phyloP scores from a whole-genome alignment of 2,329 filamentous ascomycete species.

The Botryotinia calthae region DNA sequence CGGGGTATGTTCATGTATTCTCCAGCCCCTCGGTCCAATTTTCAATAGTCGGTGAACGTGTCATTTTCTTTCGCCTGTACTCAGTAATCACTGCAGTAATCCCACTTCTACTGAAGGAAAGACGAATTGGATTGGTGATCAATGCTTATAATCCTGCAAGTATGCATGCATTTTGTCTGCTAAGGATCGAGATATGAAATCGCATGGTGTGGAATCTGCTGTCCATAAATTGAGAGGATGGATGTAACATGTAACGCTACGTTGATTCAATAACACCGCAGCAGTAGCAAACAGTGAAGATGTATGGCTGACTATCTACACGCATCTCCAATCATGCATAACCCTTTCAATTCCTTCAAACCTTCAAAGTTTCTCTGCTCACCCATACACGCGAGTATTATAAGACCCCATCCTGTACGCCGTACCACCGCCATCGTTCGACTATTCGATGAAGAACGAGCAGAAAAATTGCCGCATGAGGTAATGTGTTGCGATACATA shows the following conservation, averaged over 20 bases:
- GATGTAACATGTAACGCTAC: neutral
- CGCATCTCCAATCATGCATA: neutral
- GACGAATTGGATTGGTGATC: neutral
- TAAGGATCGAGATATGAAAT: constrained; percentile 1
- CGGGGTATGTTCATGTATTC: constrained; percentile 20
- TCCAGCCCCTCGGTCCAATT: constrained; percentile 13
- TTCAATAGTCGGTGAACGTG: constrained; percentile 18
- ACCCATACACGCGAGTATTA: neutral
- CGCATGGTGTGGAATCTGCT: neutral
- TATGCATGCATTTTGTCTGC: neutral
- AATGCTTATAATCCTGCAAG: neutral
- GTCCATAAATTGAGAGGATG: neutral
- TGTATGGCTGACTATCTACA: neutral
- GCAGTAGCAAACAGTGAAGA: neutral
- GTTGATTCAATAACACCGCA: neutral
- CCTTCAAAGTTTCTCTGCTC: neutral
- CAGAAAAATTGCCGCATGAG: neutral
- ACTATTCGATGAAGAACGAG: constrained; percentile 2
- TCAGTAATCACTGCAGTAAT: neutral
- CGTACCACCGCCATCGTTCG: neutral
- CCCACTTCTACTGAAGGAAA: neutral
- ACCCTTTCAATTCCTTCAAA: neutral
- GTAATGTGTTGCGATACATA: neutral
- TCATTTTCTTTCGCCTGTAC: constrained; percentile 5
- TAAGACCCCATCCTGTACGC: neutral